Evolutionary conservation across 306 rosid species (phyloP).

Genomic region (Malus fusca): DNA sequence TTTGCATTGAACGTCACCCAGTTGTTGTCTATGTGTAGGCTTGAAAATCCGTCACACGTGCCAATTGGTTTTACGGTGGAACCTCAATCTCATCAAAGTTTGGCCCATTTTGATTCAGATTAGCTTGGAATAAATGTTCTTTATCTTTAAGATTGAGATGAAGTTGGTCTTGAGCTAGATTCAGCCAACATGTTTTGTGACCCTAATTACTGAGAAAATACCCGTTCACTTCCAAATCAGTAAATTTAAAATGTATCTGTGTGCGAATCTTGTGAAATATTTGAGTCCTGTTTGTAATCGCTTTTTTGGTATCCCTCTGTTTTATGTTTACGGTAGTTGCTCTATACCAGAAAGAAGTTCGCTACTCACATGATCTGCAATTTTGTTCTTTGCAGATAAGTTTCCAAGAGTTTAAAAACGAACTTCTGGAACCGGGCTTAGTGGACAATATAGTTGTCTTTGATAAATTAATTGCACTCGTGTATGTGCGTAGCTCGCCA

Average conservation of each 20-base stretch:
- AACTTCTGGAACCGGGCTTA: conserved; percentile 85
- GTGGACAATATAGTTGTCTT: conserved; percentile 83
- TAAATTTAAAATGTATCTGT: background rate
- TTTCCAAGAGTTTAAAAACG: conserved; percentile 89
- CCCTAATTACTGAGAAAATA: background rate
- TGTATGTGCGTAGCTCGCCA: conserved; percentile 64
- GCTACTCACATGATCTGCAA: conserved; percentile 7
- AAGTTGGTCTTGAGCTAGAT: background rate
- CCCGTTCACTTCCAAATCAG: background rate
- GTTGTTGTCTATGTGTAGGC: too few species aligned
- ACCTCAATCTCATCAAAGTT: too few species aligned
- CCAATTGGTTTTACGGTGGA: too few species aligned
- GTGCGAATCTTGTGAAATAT: background rate
- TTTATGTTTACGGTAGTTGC: background rate
- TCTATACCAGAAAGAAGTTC: conserved; percentile 2
- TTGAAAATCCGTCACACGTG: too few species aligned
- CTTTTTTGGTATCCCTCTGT: too few species aligned
- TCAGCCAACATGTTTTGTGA: background rate
- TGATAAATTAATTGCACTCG: conserved; percentile 87
- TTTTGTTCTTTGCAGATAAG: conserved; percentile 64
- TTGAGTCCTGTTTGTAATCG: background rate
- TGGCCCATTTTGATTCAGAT: background rate
- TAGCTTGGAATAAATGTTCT: background rate
- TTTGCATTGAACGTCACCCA: background rate
- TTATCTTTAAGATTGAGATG: background rate